Evolutionary conservation across 441 rosid species (phyloP).

Genomic region (Erysimum cheiri): DNA sequence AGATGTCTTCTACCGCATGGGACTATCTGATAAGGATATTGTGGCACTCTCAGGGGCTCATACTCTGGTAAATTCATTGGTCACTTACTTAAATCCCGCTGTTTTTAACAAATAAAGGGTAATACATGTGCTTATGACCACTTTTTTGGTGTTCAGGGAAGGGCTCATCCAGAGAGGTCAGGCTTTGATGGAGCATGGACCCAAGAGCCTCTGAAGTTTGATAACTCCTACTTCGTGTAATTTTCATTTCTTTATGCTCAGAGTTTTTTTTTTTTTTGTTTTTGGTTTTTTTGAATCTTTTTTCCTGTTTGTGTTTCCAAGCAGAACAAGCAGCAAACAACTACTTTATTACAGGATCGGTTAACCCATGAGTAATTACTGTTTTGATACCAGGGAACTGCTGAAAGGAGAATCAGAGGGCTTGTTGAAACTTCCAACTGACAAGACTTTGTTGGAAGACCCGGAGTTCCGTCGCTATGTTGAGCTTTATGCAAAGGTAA

Average conservation of each 20-base stretch:
- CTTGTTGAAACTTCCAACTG: slow-evolving; percentile 79
- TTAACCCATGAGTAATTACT: slow-evolving; percentile 7
- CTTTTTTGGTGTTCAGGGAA: slow-evolving; percentile 55
- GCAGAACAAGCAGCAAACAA: not conserved
- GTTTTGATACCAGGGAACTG: slow-evolving; percentile 60
- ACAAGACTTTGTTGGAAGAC: slow-evolving; percentile 71
- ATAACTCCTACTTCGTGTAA: slow-evolving; percentile 87
- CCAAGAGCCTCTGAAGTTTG: slow-evolving; percentile 80
- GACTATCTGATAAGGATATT: slow-evolving; percentile 80
- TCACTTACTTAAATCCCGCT: not conserved
- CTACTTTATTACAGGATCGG: not conserved
- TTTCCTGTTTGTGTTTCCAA: not conserved
- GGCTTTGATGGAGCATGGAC: slow-evolving; percentile 97
- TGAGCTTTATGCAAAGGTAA: slow-evolving; percentile 86
- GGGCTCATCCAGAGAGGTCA: slow-evolving; percentile 87
- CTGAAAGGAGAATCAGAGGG: slow-evolving; percentile 74
- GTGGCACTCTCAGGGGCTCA: slow-evolving; percentile 97
- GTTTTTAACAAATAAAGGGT: not conserved
- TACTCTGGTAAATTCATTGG: slow-evolving; percentile 63
- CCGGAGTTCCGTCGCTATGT: slow-evolving; percentile 64
- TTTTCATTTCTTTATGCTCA: slow-evolving; percentile 19
- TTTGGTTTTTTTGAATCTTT: no score
- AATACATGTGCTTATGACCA: slow-evolving; percentile 12
- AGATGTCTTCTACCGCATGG: slow-evolving; percentile 86
- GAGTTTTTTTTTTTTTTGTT: no score